phyloP scores from a whole-genome alignment of 2,329 filamentous ascomycete genomes.

The Pseudopithomyces maydicus region DNA sequence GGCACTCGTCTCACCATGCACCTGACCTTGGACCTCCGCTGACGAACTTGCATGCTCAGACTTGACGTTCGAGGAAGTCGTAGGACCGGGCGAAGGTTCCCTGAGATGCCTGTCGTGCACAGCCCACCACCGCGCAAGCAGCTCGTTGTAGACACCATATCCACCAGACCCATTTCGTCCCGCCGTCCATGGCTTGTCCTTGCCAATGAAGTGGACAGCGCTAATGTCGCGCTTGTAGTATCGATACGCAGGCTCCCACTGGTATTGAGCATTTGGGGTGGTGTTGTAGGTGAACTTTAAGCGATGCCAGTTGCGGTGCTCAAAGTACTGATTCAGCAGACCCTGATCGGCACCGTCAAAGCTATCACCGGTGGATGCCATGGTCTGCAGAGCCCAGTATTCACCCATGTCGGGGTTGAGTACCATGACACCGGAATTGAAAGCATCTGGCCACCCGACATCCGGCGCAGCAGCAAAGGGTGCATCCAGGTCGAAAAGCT shows the following conservation, averaged over 20 bases:
- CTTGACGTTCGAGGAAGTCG: constrained; percentile 13
- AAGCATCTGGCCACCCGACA: constrained; percentile 96
- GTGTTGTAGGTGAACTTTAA: constrained; percentile 97
- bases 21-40: constrained; percentile 28
- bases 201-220: constrained; percentile 92
- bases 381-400: constrained; percentile 80
- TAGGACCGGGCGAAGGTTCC: constrained; percentile 13
- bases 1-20: constrained; percentile 34
- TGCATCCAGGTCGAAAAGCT: constrained; percentile 75
- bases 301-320: constrained; percentile 75
- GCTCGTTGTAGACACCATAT: constrained; percentile 75
- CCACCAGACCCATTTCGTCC: constrained; percentile 53
- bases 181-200: constrained; percentile 80
- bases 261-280: constrained; percentile 94
- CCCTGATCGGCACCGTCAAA: constrained; percentile 98
- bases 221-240: constrained; percentile 91
- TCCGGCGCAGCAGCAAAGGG: constrained; percentile 80
- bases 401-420: constrained; percentile 84
- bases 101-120: constrained; percentile 89
- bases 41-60: constrained; percentile 12
- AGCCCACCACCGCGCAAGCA: constrained; percentile 89
- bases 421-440: constrained; percentile 98
- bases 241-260: constrained; percentile 92
- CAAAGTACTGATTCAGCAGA: constrained; percentile 91
- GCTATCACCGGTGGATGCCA: constrained; percentile 85